A percentile compares a stretch with the other conserved stretches of the same genome.
These are phyloP conservation scores for Fusarium sp. DNA, from an alignment of 2,329 filamentous ascomycete species.

Conservation along the genomic window DNA sequence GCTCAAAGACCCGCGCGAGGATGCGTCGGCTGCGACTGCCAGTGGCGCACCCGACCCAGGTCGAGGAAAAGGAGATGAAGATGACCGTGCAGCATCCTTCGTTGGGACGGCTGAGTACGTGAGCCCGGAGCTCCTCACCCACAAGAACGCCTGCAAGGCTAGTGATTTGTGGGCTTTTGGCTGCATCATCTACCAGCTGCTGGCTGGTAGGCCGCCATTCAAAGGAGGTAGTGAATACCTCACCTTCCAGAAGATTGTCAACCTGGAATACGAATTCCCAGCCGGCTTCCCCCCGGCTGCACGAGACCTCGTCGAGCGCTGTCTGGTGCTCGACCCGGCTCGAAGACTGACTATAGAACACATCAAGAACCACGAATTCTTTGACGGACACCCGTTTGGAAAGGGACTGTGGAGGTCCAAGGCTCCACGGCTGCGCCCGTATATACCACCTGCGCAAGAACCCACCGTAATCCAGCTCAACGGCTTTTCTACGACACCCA, in stretches of 20 bases:
- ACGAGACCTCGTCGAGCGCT: slow-evolving; percentile 87
- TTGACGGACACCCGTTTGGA: slow-evolving; percentile 87
- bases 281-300: slow-evolving; percentile 86
- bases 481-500: slow-evolving; percentile 54
- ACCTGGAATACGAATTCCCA: slow-evolving; percentile 93
- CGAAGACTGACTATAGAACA: slow-evolving; percentile 91
- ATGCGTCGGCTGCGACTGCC: slow-evolving; percentile 49
- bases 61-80: slow-evolving; percentile 60
- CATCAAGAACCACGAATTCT: slow-evolving; percentile 96
- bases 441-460: slow-evolving; percentile 80
- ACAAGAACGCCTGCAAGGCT: slow-evolving; percentile 97
- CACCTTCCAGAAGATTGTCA: slow-evolving; percentile 98
- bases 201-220: slow-evolving; percentile 96
- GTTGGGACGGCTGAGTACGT: slow-evolving; percentile 99
- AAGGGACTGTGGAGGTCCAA: slow-evolving; percentile 89
- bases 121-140: slow-evolving; percentile 94
- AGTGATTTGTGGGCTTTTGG: slow-evolving; percentile 99
- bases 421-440: slow-evolving; percentile 86
- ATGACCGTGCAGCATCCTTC: slow-evolving; percentile 88
- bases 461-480: slow-evolving; percentile 80
- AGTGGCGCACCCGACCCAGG: slow-evolving; percentile 51
- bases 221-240: slow-evolving; percentile 96
- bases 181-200: slow-evolving; percentile 95
- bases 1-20: slow-evolving; percentile 59
- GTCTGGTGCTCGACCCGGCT: slow-evolving; percentile 88